Evolutionary conservation across 441 rosid species (phyloP).

Genomic region (Manihot esculenta): DNA sequence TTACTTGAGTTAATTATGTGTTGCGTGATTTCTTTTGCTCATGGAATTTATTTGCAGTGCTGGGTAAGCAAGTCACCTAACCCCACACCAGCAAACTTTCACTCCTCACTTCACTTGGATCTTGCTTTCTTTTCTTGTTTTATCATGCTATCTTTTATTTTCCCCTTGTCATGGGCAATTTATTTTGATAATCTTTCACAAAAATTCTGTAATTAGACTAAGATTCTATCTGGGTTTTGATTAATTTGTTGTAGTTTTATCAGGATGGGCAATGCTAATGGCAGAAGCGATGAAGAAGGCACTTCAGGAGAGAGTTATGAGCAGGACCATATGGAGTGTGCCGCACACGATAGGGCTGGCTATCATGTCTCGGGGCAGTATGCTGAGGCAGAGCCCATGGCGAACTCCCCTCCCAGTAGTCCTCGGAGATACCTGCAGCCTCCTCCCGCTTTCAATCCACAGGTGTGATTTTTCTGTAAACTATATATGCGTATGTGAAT

Average conservation of each 20-base stretch:
- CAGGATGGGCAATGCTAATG: constrained; percentile 71
- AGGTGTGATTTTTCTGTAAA: constrained; percentile 22
- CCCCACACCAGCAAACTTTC: constrained; percentile 20
- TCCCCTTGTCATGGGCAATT: background rate
- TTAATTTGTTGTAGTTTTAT: constrained; percentile 17
- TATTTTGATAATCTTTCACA: too few relatives aligned
- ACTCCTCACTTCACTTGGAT: background rate
- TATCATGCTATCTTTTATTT: background rate
- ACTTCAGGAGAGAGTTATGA: constrained; percentile 35
- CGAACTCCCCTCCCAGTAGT: constrained; percentile 31
- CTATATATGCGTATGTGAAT: background rate
- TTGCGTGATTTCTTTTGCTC: constrained; percentile 29
- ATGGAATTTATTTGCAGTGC: constrained; percentile 32
- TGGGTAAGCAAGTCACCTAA: constrained; percentile 36
- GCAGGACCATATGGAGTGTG: constrained; percentile 25
- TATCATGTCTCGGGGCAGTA: background rate
- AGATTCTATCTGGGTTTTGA: constrained; percentile 22
- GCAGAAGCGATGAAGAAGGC: constrained; percentile 48
- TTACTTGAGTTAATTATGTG: constrained; percentile 26
- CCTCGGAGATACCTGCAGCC: constrained; percentile 27
- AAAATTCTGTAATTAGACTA: constrained; percentile 3
- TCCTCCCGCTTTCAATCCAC: constrained; percentile 33
- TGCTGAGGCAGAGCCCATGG: constrained; percentile 33
- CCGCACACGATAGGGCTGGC: constrained; percentile 17
- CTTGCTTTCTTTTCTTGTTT: background rate